These are phyloP conservation scores for Dactylellina sp. DNA, from an alignment of 2,329 filamentous ascomycete species.

Conservation along the genomic window DNA sequence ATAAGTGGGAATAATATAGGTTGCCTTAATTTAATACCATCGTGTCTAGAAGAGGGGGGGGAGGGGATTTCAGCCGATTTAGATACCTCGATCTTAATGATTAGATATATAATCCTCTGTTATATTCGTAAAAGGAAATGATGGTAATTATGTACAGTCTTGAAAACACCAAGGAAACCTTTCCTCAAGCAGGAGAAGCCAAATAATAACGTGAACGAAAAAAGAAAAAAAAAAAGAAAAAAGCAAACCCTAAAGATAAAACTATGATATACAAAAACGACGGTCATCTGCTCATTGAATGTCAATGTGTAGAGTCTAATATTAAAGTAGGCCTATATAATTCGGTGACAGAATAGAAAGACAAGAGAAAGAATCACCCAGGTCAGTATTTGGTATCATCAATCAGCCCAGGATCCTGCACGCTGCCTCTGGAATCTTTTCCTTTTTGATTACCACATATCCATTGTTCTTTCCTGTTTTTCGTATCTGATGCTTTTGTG, in stretches of 20 bases:
- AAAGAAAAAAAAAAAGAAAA: conserved; percentile 11
- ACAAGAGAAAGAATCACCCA: background rate
- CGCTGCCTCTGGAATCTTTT: too few relatives aligned
- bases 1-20: conserved; percentile 57
- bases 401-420: background rate
- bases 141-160: background rate
- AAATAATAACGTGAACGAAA: too few relatives aligned
- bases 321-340: conserved; percentile 12
- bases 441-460: background rate
- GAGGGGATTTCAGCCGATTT: too few relatives aligned
- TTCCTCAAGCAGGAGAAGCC: too few relatives aligned
- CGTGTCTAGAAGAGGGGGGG: too few relatives aligned
- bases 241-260: conserved; percentile 13
- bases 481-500: background rate
- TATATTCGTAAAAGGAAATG: background rate
- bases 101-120: too few relatives aligned
- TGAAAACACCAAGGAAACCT: background rate
- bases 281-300: too few relatives aligned
- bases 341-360: background rate
- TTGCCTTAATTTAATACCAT: too few relatives aligned
- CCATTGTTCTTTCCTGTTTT: background rate
- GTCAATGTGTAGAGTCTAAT: conserved; percentile 14
- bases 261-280: too few relatives aligned
- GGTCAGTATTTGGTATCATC: background rate
- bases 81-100: too few relatives aligned